Conservation (phyloP, 2,329 filamentous ascomycete species). For the Fusarium abutilonis region DNA sequence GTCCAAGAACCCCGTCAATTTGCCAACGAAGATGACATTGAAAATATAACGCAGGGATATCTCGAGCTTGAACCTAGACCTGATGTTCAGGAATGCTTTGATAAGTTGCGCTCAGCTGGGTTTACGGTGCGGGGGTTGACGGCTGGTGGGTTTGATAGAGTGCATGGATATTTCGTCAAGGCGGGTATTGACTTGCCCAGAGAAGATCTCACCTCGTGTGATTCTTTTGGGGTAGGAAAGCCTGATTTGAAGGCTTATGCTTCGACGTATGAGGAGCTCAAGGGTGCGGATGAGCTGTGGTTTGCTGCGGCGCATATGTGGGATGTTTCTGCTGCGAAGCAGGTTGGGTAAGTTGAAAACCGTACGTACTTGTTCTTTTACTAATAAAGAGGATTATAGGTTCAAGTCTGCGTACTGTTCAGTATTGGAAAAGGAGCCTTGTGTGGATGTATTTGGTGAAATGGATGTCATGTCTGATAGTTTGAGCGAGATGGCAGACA, state of each 20-base stretch:
- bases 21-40: constrained; percentile 55
- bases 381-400: not conserved
- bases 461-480: constrained; percentile 38
- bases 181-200: constrained; percentile 29
- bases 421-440: constrained; percentile 31
- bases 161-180: constrained; percentile 31
- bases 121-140: constrained; percentile 33
- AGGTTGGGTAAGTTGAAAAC: constrained; percentile 23
- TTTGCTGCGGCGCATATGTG: constrained; percentile 38
- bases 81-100: constrained; percentile 28
- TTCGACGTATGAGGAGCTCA: constrained; percentile 31
- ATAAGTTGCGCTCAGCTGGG: constrained; percentile 27
- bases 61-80: constrained; percentile 7
- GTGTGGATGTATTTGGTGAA: constrained; percentile 33
- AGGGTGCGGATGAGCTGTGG: constrained; percentile 30
- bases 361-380: rapidly evolving
- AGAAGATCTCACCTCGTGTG: constrained; percentile 32
- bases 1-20: constrained; percentile 54
- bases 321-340: constrained; percentile 34
- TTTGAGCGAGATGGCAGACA: constrained; percentile 33
- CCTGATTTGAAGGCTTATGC: constrained; percentile 36
- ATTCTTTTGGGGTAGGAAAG: constrained; percentile 33
- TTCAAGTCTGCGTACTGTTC: constrained; percentile 37
- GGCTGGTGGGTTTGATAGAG: constrained; percentile 27
- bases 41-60: constrained; percentile 48